Base-by-base conservation (phyloP, 2,329 filamentous ascomycete species). In the Emydomyces testavorans region DNA sequence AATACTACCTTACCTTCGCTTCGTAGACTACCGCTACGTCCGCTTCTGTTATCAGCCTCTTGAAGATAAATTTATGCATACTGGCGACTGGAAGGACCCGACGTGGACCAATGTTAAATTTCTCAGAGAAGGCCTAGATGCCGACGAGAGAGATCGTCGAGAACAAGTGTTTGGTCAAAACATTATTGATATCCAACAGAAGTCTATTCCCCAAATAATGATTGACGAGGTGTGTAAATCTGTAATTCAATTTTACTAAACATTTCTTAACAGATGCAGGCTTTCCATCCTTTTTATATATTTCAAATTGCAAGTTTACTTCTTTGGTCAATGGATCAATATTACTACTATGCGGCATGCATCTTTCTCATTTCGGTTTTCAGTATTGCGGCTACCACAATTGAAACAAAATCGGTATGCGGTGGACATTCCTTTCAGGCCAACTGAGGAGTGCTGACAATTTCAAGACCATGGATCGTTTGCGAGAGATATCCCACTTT, bases 261-360 rank as follows among this genome's bases (percentile, higher is more conserved):
- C 40, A 49, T 50, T 46, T 54, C 59, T 61, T 48, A 60, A 44
- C 41, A 18, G 6, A 11, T 23, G 16, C 53, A 86, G 78, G 88
- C 86, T 16, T 88, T 98, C 59, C 92, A 98, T 62, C 93, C 92
- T 0, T 98, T 98, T 64, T 98, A 98, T 63, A 83, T 98, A 48
- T 98, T 98, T 62, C 92, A 98, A 66, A 82, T 96, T 58, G 90
- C 89, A 40, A 96, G 92, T 71, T 72, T 98, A 55, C 67, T 94
- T 34, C 77, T 98, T 2, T 98, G 92, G 92, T 95, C 90, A 7
- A 62, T 95, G 56, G 92, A 98, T 61, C 76, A 93, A 58, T 98
- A 98, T 65, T 98, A 95, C 63, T 98, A 96, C 69, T 98, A 98
- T 65, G 92, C 92, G 3, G 76, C 81, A 13, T 94, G 89, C 62